Evolutionary conservation across 805 yeast species (phyloP).

Genomic region (Yarrowia deformans): DNA sequence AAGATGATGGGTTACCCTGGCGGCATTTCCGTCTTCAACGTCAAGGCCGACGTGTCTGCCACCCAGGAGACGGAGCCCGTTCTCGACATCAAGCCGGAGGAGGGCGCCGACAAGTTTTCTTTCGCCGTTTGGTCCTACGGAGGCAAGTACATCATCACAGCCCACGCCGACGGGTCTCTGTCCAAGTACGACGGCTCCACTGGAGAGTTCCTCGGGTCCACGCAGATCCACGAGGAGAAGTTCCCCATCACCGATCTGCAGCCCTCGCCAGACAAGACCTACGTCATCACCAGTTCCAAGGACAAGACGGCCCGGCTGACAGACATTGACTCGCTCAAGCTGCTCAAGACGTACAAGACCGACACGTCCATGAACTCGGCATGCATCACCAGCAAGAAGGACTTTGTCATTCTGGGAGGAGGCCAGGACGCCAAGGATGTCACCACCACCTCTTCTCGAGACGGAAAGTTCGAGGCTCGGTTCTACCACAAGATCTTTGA

Average conservation of each 20-base stretch:
- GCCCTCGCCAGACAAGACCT: slow-evolving; percentile 83
- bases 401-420: slow-evolving; percentile 93
- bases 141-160: slow-evolving; percentile 77
- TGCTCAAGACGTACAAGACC: slow-evolving; percentile 76
- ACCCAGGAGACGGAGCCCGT: slow-evolving; percentile 62
- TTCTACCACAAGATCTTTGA: slow-evolving; percentile 93
- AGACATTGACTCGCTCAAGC: slow-evolving; percentile 72
- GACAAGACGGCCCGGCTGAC: slow-evolving; percentile 84
- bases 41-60: slow-evolving; percentile 59
- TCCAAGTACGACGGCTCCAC: slow-evolving; percentile 79
- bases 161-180: slow-evolving; percentile 85
- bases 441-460: slow-evolving; percentile 91
- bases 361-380: slow-evolving; percentile 97
- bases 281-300: slow-evolving; percentile 90
- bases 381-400: slow-evolving; percentile 89
- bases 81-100: slow-evolving; percentile 65
- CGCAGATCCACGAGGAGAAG: slow-evolving; percentile 71
- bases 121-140: slow-evolving; percentile 89
- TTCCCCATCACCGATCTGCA: slow-evolving; percentile 80
- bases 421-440: slow-evolving; percentile 99
- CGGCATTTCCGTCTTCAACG: slow-evolving; percentile 69
- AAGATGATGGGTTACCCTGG: slow-evolving; percentile 92
- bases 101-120: slow-evolving; percentile 50
- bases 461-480: slow-evolving; percentile 97
- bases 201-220: slow-evolving; percentile 69